Evolutionary conservation across 306 rosid genomes (phyloP), one percentile per base, ranked within the genome.

Genomic region (Ormosia emarginata): DNA sequence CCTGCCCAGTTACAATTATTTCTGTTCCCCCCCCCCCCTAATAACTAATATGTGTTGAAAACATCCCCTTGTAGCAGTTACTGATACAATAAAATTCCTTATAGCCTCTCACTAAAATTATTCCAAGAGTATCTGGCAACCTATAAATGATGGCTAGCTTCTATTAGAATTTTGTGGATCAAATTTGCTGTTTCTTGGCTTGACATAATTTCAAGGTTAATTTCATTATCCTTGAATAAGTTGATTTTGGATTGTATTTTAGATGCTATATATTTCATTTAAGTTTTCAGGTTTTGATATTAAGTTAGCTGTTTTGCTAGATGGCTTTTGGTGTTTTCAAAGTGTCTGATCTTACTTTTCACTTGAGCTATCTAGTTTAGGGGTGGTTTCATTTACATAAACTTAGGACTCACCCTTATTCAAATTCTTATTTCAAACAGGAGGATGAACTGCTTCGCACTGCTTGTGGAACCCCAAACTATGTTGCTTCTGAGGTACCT

Each of bases 401-500:
- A 49, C 24, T 73, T 66, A 79, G 61, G 53, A 49, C 61, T 43
- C 61, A 75, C 2, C 12, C 4, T 68, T 62, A 29, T 58, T 67
- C 14, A 55, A 71, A 47, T 78, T 77, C 68, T 2, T 33, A 9
- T 75, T 63, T 53, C 18, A 57, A 79, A 64, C 90, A 95, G 98
- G 98, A 86, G 66, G 92, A 92, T 87, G 98, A 92, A 67, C 88
- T 95, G 75, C 98, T 95, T 64, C 99, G 91, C 84, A 95, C 99
- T 57, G 97, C 99, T 55, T 95, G 99, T 81, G 99, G 99, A 84
- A 95, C 99, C 18, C 99, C 99, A 37, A 95, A 93, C 85, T 95
- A 95, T 81, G 99, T 95, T 81, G 99, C 99, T 81, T 98, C 99
- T 8, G 99, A 94, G 98, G 98, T 91, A 85, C 43, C 39, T 68